A percentile compares a stretch with the other conserved stretches of the same genome.
Conservation (phyloP, 306 rosid species). For the Castanea crenata region DNA sequence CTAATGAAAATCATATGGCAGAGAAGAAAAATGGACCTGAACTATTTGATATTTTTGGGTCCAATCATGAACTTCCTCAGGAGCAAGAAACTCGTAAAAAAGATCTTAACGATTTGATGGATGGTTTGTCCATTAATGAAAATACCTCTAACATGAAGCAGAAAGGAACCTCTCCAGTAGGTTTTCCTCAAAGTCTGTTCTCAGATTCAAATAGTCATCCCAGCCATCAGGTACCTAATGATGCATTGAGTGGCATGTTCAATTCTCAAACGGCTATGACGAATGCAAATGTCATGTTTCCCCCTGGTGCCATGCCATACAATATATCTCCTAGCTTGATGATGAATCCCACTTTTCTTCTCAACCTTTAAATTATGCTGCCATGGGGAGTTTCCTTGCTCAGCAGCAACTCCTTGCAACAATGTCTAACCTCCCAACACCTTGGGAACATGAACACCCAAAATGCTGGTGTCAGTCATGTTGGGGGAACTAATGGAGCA, state of each 20-base stretch:
- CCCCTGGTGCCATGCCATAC: constrained; percentile 58
- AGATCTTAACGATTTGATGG: constrained; percentile 57
- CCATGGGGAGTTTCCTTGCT: constrained; percentile 72
- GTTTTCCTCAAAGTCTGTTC: constrained; percentile 44
- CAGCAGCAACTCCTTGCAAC: constrained; percentile 81
- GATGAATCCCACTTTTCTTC: constrained; percentile 69
- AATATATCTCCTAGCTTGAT: constrained; percentile 55
- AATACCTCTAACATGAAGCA: constrained; percentile 44
- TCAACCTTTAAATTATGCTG: constrained; percentile 74
- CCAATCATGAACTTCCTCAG: constrained; percentile 35
- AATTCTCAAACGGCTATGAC: constrained; percentile 51
- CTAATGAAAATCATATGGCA: constrained; percentile 26
- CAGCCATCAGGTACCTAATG: constrained; percentile 34
- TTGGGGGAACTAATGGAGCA: constrained; percentile 51
- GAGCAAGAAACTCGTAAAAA: constrained; percentile 43
- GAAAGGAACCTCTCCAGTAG: constrained; percentile 42
- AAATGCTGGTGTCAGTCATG: constrained; percentile 43
- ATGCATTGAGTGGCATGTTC: constrained; percentile 46
- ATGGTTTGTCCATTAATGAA: constrained; percentile 60
- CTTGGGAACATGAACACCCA: constrained; percentile 56
- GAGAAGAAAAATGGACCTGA: constrained; percentile 49
- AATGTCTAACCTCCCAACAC: constrained; percentile 78
- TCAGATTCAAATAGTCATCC: constrained; percentile 46
- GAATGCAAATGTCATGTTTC: constrained; percentile 58
- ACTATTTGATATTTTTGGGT: constrained; percentile 67